Evolutionary conservation across 2,329 filamentous ascomycete genomes (phyloP), one percentile per base, ranked within the genome.

Genomic region (Ceratocystis lukuohia): DNA sequence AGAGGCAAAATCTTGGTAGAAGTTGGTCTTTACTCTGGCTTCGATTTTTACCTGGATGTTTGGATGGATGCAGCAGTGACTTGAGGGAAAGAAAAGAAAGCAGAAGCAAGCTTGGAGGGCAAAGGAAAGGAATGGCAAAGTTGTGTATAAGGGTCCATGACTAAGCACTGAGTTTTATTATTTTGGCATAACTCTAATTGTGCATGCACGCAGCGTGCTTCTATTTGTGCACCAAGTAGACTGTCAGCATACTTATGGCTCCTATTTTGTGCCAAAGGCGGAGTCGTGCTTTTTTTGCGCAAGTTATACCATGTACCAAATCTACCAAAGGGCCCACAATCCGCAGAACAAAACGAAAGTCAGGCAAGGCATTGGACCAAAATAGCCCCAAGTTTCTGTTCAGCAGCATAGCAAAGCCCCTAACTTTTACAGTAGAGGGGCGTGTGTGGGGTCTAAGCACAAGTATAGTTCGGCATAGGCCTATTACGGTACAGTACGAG

Each of bases 71-170:
- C 48, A 25, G 48, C 15, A 25, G 37, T 41, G 37, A 41, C 37
- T 25, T 53, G 48, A 53, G 48, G 48, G 48, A 53, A 59, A 37
- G 56, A 59, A 59, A 20, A 59, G 56, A 59, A 59, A 37, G 28
- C 12, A 17, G 28, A 30, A 22, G 17, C 22, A 50, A 41, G 37
- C 37, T 15, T 41, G 33, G 56, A 59, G 56, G 30, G 33, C 22
- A 59, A 41, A 15, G 12, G 37, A 41, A 41, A 59, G 56, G 56
- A 59, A 59, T 59, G 56, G 22, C 56, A 59, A 30, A 41, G 37
- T 12, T 41, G 37, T 41, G 37, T 41, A 41, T 41, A 41, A 41
- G 10, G 12, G 37, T 15, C 3, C 1, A 41, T 41, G 37, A 41
- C 37, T 41, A 41, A 41, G 10, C 37, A 41, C 8, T 4, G 10